Base-by-base conservation (phyloP, 345 rosid genomes). In the Dovyalis caffra region DNA sequence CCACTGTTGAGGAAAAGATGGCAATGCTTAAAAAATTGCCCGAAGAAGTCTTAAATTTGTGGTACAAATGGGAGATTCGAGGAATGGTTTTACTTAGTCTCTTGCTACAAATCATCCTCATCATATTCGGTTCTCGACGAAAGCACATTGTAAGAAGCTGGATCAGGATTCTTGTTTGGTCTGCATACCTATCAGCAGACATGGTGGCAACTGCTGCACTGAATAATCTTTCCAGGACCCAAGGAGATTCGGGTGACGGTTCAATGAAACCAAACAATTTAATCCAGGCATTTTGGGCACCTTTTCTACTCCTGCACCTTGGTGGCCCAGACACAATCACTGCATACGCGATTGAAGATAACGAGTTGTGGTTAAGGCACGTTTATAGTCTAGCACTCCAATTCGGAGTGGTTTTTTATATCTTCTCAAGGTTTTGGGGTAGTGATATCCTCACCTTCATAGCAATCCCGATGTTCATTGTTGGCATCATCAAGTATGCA, bases 211-310 rank as follows among this genome's bases (percentile, higher is more conserved):
- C 32, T 10, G 0, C 6, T 37, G 29, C 69, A 66, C 14, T 66
- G 28, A 20, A 20, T 8, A 11, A 1, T 25, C 69, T 37, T 2
- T 51, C 51, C 7, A 8, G 49, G 16, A 23, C 7, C 45, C 29
- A 23, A 9, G 49, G 16, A 37, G 49, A 35, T n/a, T 11, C 65
- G 11, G 6, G 8, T 14, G 20, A 29, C 20, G 0, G 0, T 2
- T 16, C 2, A 26, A 1, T 1, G 28, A 60, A 34, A 23, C 8
- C 49, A n/a, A 14, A 29, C 28, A 35, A 66, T 37, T 21, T 21
- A 9, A 66, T 66, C 51, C 69, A 37, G 45, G 69, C 69, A 66
- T 66, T 66, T 12, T 66, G 69, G 49, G 49, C 57, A 1, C 70
- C 56, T n/a, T 67, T 67, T 26, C 70, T 67, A 11, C 49, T 43